Base-by-base conservation (phyloP, 2,329 filamentous ascomycete species). In the Sordariomycetes sp. region DNA sequence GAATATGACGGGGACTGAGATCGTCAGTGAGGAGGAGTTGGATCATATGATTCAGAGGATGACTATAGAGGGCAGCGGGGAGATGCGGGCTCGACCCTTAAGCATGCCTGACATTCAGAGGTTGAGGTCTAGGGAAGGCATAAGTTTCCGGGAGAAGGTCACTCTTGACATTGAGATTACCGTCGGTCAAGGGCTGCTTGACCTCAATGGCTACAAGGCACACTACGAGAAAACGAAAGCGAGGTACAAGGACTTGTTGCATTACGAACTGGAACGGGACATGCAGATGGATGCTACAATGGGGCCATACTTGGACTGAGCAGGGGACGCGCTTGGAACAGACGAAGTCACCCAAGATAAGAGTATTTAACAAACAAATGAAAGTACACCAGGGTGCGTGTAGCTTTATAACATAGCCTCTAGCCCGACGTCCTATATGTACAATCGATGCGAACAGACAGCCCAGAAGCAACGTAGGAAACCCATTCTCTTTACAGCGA, bases 391-490 rank as follows among this genome's bases (percentile, higher is more conserved):
- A 24, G 15, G 26, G 26, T n/a, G n/a, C n/a, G n/a, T 29, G 33
- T 30, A 14, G 19, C 19, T 29, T 30, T 35, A 29, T 30, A 29
- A 16, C 27, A 20, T 34, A 24, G 42, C 31, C 42, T 50, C 42
- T 43, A 44, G 40, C 41, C 45, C 37, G 36, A 49, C 48, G 43
- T 56, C 48, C 44, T 58, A 58, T 59, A 61, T 61, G 48, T 61
- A 61, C 58, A 61, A 50, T 42, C 49, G 50, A 46, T 47, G 41
- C 40, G 40, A 46, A 47, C 49, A 51, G n/a, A n/a, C n/a, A n/a
- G 20, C 28, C 28, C 23, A 30, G 28, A 36, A 32, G 16, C 33
- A 28, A 29, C 18, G 18, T 28, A 21, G 15, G 15, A 21, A 21
- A 28, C 8, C 8, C 9, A 36, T 18, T 19, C 14, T 7, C 15